phyloP scores from a whole-genome alignment of 768 basidiomycete species.

The Hygrophoropsis aurantiaca region DNA sequence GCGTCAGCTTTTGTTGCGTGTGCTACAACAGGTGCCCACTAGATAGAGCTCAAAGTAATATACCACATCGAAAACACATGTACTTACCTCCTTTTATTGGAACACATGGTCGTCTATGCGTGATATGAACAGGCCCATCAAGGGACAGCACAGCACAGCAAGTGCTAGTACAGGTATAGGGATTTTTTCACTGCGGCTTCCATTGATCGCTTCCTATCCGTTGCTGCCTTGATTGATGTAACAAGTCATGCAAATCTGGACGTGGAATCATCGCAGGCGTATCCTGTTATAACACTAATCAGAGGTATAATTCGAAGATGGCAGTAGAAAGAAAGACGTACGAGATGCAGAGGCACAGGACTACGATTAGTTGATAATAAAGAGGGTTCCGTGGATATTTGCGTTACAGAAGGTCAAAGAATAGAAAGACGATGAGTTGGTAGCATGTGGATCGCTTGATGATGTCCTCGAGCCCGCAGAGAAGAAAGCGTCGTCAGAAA shows the following conservation, averaged over 20 bases:
- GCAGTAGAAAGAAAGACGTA: slow-evolving; percentile 31
- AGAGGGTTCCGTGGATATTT: slow-evolving; percentile 57
- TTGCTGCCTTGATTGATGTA: slow-evolving; percentile 60
- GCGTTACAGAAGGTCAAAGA: slow-evolving; percentile 31
- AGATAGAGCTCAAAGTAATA: too few relatives aligned
- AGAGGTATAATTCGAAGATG: too few relatives aligned
- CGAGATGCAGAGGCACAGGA: slow-evolving; percentile 28
- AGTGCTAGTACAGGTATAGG: slow-evolving; percentile 48
- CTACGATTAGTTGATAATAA: slow-evolving; percentile 47
- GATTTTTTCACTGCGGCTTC: slow-evolving; percentile 24
- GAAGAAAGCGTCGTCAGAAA: slow-evolving; percentile 49
- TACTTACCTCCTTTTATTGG: too few relatives aligned
- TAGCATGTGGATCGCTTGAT: slow-evolving; percentile 26
- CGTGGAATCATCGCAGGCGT: slow-evolving; percentile 32
- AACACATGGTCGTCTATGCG: too few relatives aligned
- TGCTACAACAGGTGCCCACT: too few relatives aligned
- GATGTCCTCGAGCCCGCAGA: slow-evolving; percentile 38
- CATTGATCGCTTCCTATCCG: slow-evolving; percentile 29
- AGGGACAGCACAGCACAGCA: too few relatives aligned
- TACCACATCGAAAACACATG: too few relatives aligned
- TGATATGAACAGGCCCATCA: too few relatives aligned
- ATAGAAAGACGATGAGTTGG: slow-evolving; percentile 31
- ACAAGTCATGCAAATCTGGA: slow-evolving; percentile 45
- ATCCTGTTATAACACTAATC: slow-evolving; percentile 28
- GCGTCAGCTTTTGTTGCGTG: too few relatives aligned